Conservation (phyloP, 306 rosid genomes). For the Acmispon strigosus region DNA sequence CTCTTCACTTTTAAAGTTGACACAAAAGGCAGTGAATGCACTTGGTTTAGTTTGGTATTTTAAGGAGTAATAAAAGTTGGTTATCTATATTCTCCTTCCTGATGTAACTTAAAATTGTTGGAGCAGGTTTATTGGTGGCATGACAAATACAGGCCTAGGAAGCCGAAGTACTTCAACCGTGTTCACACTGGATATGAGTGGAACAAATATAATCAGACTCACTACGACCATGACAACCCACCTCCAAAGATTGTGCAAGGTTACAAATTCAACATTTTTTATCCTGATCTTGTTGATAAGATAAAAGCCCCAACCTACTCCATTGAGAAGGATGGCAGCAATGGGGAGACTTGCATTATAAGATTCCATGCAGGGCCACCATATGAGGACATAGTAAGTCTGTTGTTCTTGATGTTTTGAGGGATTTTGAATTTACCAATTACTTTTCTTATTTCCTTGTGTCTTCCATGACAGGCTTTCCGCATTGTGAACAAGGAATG, state of each 20-base stretch:
- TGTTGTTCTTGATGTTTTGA: not conserved
- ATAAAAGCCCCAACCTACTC: conserved; percentile 72
- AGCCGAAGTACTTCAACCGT: conserved; percentile 92
- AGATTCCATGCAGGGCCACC: conserved; percentile 97
- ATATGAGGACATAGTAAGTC: conserved; percentile 79
- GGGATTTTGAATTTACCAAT: not conserved
- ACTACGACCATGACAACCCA: conserved; percentile 95
- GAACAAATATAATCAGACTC: conserved; percentile 98
- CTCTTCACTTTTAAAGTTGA: too few relatives aligned
- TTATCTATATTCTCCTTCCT: too few relatives aligned
- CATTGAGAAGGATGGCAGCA: conserved; percentile 86
- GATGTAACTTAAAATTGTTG: too few relatives aligned
- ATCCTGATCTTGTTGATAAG: conserved; percentile 96
- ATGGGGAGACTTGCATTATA: conserved; percentile 81
- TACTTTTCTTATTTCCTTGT: not conserved
- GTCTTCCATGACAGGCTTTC: conserved; percentile 51
- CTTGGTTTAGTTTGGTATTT: too few relatives aligned
- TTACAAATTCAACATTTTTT: conserved; percentile 85
- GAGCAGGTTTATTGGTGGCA: too few relatives aligned
- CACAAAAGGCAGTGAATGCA: too few relatives aligned
- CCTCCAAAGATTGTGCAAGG: conserved; percentile 97
- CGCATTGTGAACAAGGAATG: conserved; percentile 92
- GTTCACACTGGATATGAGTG: conserved; percentile 97
- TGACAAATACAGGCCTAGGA: conserved; percentile 46
- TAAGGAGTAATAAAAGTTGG: not conserved